Conservation (phyloP, 1,284 basidiomycete genomes). For the Boletellus deceptivus region DNA sequence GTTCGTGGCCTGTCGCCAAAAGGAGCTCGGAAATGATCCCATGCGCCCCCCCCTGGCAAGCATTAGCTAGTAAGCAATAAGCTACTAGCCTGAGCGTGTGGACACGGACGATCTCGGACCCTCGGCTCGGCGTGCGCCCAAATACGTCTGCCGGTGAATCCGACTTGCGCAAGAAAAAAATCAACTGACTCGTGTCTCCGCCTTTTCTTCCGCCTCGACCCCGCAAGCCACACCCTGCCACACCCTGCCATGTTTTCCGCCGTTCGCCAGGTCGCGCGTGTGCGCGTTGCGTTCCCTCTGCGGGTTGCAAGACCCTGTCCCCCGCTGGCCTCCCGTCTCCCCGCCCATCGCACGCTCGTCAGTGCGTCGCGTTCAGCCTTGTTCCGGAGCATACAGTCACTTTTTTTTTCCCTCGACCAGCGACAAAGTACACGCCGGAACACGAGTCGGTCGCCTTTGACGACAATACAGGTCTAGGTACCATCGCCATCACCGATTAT, state of each 20-base stretch:
- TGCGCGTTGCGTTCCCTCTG: slow-evolving; percentile 8
- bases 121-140: slow-evolving; percentile 20
- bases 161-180: not conserved
- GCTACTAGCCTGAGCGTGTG: too few relatives aligned
- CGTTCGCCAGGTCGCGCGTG: slow-evolving; percentile 23
- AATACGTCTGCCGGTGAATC: slow-evolving; percentile 17
- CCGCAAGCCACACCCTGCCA: not conserved
- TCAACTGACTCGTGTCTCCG: not conserved
- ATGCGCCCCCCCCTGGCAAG: too few relatives aligned
- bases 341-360: slow-evolving; percentile 27
- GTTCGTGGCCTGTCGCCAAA: too few relatives aligned
- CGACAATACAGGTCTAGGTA: slow-evolving; percentile 76
- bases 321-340: slow-evolving; percentile 4
- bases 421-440: slow-evolving; percentile 82
- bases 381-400: not conserved
- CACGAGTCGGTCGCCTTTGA: slow-evolving; percentile 92
- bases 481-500: slow-evolving; percentile 81
- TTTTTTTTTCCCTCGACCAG: slow-evolving; percentile 39
- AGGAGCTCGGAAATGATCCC: too few relatives aligned
- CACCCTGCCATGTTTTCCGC: slow-evolving; percentile 23
- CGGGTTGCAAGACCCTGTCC: slow-evolving; percentile 1
- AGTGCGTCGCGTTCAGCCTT: slow-evolving; percentile 20
- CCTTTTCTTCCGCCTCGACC: too few relatives aligned
- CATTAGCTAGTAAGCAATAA: too few relatives aligned
- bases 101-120: not conserved